phyloP scores from a whole-genome alignment of 306 rosid species.

The Ormosia semicastrata region DNA sequence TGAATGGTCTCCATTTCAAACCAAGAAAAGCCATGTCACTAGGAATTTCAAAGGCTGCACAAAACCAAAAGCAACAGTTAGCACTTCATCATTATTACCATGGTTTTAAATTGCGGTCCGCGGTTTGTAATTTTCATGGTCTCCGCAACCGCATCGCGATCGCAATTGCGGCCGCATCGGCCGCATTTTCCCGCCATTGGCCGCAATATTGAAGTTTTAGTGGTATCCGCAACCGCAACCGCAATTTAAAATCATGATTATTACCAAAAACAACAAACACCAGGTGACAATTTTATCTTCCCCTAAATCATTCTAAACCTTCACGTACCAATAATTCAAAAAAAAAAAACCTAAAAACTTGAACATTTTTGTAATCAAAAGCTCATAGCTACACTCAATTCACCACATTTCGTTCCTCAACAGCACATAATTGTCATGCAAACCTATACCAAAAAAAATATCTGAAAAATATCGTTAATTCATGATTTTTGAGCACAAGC shows the following conservation, averaged over 20 bases:
- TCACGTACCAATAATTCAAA: background rate
- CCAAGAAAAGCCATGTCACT: background rate
- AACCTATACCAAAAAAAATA: background rate
- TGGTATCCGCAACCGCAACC: too few relatives aligned
- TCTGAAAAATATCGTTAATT: background rate
- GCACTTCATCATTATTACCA: background rate
- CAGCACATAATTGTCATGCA: background rate
- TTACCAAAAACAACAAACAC: background rate
- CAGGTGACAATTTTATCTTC: background rate
- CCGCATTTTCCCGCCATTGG: too few relatives aligned
- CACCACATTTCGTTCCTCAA: background rate
- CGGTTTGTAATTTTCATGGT: too few relatives aligned
- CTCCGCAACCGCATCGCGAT: too few relatives aligned
- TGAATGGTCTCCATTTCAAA: slow-evolving; percentile 11
- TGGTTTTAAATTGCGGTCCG: too few relatives aligned
- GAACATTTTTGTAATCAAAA: background rate
- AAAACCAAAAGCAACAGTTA: slow-evolving; percentile 11
- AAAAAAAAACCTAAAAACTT: background rate
- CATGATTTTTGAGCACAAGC: background rate
- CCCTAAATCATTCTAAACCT: background rate
- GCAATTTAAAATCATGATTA: too few relatives aligned
- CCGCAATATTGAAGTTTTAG: too few relatives aligned
- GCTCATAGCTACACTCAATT: background rate
- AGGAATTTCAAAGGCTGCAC: slow-evolving; percentile 27
- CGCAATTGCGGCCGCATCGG: too few relatives aligned